These are phyloP conservation scores for Pterulicium gracile DNA, from an alignment of 1,284 basidiomycete genomes.

Conservation along the genomic window DNA sequence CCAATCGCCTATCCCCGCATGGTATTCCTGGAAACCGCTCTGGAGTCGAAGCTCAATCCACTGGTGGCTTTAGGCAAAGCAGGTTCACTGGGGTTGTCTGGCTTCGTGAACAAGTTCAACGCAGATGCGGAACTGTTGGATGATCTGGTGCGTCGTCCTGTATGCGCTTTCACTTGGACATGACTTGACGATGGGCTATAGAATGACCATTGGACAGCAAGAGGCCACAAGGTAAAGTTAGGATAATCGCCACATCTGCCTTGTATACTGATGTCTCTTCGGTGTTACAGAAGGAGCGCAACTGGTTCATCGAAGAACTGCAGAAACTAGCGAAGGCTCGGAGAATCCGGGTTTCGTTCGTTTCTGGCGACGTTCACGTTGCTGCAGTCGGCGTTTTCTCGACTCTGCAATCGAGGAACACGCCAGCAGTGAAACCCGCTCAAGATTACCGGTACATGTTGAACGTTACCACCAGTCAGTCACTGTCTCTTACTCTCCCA, in stretches of 20 bases:
- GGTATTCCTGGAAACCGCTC: conserved; percentile 75
- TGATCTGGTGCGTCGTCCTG: conserved; percentile 52
- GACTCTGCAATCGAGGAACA: conserved; percentile 47
- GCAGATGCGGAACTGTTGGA: conserved; percentile 85
- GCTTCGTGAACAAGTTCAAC: conserved; percentile 90
- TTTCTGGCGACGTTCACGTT: conserved; percentile 91
- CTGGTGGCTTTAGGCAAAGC: conserved; percentile 59
- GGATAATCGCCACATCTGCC: conserved; percentile 2
- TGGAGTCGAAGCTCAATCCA: conserved; percentile 79
- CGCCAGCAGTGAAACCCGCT: conserved; percentile 34
- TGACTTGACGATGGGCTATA: conserved; percentile 15
- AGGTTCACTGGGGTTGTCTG: conserved; percentile 55
- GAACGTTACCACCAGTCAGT: conserved; percentile 65
- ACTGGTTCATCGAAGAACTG: conserved; percentile 76
- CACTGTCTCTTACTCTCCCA: conserved; percentile 6
- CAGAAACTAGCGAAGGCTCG: conserved; percentile 58
- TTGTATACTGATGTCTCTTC: too few relatives aligned
- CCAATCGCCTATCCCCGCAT: conserved; percentile 88
- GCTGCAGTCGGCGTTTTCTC: conserved; percentile 75
- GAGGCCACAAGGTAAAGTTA: conserved; percentile 55
- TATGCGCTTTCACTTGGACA: not conserved
- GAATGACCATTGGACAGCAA: conserved; percentile 89
- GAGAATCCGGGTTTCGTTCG: conserved; percentile 65
- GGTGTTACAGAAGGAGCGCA: conserved; percentile 66
- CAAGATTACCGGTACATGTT: conserved; percentile 81